Conservation (phyloP, 2,329 filamentous ascomycete species). For the Ascochyta clinopodiicola region DNA sequence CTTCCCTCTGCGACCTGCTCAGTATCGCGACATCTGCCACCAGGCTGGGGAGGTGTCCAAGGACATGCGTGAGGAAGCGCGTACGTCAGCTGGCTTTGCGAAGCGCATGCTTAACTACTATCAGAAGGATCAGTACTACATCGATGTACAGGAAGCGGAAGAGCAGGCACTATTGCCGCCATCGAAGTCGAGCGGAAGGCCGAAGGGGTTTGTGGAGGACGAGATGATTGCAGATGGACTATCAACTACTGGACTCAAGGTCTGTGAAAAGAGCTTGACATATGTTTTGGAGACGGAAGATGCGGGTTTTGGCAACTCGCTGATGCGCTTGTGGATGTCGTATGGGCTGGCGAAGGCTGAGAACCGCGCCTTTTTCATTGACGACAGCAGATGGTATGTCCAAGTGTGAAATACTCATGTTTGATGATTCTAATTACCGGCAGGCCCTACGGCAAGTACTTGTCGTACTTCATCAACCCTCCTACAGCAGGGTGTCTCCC, state of each 20-base stretch:
- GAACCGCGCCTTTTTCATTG: conserved; percentile 79
- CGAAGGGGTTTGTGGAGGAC: conserved; percentile 48
- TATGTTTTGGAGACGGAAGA: conserved; percentile 77
- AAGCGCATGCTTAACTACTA: conserved; percentile 61
- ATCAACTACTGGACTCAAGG: conserved; percentile 48
- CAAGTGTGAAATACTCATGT: neutral
- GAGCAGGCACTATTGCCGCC: conserved; percentile 65
- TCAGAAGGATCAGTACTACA: conserved; percentile 69
- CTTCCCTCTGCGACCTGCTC: conserved; percentile 70
- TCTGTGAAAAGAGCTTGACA: conserved; percentile 76
- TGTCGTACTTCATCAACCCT: conserved; percentile 72
- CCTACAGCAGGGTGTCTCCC: conserved; percentile 71
- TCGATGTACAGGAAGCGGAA: conserved; percentile 78
- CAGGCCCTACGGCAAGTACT: conserved; percentile 77
- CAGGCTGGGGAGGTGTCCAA: conserved; percentile 71
- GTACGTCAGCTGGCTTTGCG: conserved; percentile 30
- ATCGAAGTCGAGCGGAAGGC: conserved; percentile 48
- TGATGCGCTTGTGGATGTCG: conserved; percentile 83
- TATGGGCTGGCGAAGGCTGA: conserved; percentile 81
- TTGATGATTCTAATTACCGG: conserved; percentile 21
- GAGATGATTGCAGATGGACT: conserved; percentile 38
- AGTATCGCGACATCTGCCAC: conserved; percentile 73
- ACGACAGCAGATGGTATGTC: conserved; percentile 75
- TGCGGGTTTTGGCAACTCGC: conserved; percentile 76
- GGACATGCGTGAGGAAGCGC: conserved; percentile 49